A percentile compares a stretch with the other conserved stretches of the same genome.
phyloP scores from a whole-genome alignment of 768 basidiomycete genomes.

The Krasilnikovozyma curviuscula region DNA sequence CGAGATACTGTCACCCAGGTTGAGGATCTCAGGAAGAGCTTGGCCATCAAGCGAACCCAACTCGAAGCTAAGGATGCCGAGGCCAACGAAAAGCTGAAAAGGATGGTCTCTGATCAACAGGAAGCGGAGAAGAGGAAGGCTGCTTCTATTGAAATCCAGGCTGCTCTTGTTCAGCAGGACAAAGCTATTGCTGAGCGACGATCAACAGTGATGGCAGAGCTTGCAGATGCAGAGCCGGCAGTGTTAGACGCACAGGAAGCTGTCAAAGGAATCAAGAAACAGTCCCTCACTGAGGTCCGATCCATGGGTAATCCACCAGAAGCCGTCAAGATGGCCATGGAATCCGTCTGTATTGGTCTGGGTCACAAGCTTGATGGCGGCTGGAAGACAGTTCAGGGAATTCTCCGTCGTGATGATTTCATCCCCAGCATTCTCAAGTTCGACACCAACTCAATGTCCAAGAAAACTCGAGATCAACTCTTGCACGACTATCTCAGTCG shows the following conservation, averaged over 20 bases:
- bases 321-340: slow-evolving; percentile 93
- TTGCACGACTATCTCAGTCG: slow-evolving; percentile 79
- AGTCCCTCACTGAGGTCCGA: slow-evolving; percentile 89
- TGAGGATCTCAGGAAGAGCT: slow-evolving; percentile 82
- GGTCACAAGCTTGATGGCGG: slow-evolving; percentile 90
- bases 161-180: slow-evolving; percentile 80
- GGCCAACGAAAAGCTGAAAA: slow-evolving; percentile 89
- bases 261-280: slow-evolving; percentile 90
- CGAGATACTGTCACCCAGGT: slow-evolving; percentile 91
- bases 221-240: slow-evolving; percentile 93
- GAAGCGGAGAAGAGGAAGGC: slow-evolving; percentile 97
- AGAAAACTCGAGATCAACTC: slow-evolving; percentile 69
- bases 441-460: slow-evolving; percentile 79
- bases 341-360: slow-evolving; percentile 87
- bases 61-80: slow-evolving; percentile 82
- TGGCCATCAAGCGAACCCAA: slow-evolving; percentile 81
- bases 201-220: slow-evolving; percentile 75
- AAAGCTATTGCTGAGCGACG: slow-evolving; percentile 69
- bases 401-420: slow-evolving; percentile 92
- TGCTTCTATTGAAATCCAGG: slow-evolving; percentile 88
- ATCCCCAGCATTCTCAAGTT: slow-evolving; percentile 89
- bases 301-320: slow-evolving; percentile 98
- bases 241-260: slow-evolving; percentile 85
- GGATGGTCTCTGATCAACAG: slow-evolving; percentile 96
- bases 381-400: slow-evolving; percentile 90